Evolutionary conservation across 441 rosid genomes (phyloP), one percentile per base, ranked within the genome.

Genomic region (Bocquillonia castaneifolia): DNA sequence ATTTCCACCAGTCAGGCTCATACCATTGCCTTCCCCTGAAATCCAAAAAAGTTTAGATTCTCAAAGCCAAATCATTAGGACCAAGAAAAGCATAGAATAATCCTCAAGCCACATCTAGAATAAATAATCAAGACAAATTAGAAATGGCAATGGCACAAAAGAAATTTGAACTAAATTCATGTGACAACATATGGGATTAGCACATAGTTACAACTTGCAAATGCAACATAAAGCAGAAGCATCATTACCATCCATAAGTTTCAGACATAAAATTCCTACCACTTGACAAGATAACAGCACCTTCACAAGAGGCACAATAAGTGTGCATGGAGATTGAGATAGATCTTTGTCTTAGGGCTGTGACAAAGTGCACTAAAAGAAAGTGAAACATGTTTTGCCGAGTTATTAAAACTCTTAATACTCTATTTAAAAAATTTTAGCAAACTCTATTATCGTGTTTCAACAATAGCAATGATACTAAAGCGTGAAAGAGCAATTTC

Each of bases 1-100:
- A 90, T 76, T 91, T 94, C 97, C 97, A 91, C 99, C 99, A 91
- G 12, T 94, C 99, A 53, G 99, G 96, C 78, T 94, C 99, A 69
- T 86, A 90, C 99, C 99, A 94, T 77, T 78, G 87, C 79, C 71
- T 85, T 77, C 97, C 97, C 89, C 98, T 92, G 85, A 71, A 82
- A 76, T 64, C 65, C 76, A 77, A 47, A 75, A 3, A 71, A 55
- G 50, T 45, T 56, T 18, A 29, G 63, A 45, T 20, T 28, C 39
- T 20, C 26, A 52, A 59, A 48, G 12, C 37, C 26, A 2, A 39
- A 29, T 18, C 50, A 31, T 9, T 18, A 61, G 17, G 29, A 44
- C 71, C 64, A 45, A 5, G 31, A 54, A 28, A 59, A 50, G 23
- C 20, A 72, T 47, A 34, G 0, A 45, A 36, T 34, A 42, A 14